Conservation (phyloP, 768 basidiomycete genomes). For the Pleurotus salmoneostramineus region DNA sequence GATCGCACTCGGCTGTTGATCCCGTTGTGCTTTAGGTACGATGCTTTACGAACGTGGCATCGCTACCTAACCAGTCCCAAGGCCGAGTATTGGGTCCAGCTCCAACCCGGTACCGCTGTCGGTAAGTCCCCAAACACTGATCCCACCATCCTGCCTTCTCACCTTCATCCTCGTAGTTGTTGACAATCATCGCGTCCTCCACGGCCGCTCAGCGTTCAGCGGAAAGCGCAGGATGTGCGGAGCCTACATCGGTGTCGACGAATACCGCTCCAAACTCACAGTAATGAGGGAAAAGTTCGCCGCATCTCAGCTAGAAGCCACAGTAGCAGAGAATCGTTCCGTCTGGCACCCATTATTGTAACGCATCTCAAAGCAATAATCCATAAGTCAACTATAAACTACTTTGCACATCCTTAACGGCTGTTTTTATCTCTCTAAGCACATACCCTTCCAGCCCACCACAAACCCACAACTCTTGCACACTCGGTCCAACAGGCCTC, state of each 20-base stretch:
- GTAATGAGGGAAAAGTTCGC: conserved; percentile 60
- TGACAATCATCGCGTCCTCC: conserved; percentile 91
- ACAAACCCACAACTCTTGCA: conserved; percentile 97
- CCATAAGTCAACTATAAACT: neutral
- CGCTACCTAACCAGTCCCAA: conserved; percentile 69
- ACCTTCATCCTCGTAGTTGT: conserved; percentile 32
- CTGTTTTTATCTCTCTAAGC: conserved; percentile 58
- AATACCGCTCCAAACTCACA: conserved; percentile 77
- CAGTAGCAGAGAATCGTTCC: conserved; percentile 28
- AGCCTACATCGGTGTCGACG: conserved; percentile 90
- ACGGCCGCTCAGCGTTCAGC: conserved; percentile 88
- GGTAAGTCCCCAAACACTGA: conserved; percentile 40
- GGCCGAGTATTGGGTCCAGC: conserved; percentile 89
- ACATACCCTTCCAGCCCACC: conserved; percentile 94
- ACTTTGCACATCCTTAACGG: neutral
- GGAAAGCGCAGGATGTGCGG: conserved; percentile 93
- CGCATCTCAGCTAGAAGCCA: conserved; percentile 10
- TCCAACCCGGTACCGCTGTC: conserved; percentile 83
- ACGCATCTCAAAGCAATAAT: conserved; percentile 8
- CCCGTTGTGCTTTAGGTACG: conserved; percentile 47
- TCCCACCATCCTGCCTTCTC: neutral
- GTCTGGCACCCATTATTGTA: conserved; percentile 59
- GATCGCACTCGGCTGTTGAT: neutral
- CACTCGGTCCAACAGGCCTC: conserved; percentile 83
- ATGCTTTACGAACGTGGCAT: conserved; percentile 79